Conservation (phyloP, 768 basidiomycete genomes). For the Serendipita sp. region DNA sequence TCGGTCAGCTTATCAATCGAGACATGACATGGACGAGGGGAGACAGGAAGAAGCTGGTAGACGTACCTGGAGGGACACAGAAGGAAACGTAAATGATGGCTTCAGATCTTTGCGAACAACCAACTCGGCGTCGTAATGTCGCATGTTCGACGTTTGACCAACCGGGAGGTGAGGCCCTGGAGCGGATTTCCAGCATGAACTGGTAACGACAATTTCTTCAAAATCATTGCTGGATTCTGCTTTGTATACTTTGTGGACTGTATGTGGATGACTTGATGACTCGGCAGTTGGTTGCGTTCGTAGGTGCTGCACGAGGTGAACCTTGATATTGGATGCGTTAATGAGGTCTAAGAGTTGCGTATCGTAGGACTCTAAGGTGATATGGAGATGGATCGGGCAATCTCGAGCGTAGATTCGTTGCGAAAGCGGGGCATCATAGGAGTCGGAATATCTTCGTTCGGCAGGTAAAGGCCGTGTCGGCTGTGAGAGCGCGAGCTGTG, state of each 20-base stretch:
- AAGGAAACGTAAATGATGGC: conserved; percentile 8
- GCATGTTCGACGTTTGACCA: neutral
- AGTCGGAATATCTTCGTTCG: neutral
- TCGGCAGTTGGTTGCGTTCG: neutral
- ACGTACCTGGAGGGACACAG: conserved; percentile 8
- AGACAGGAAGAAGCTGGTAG: neutral
- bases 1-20: neutral
- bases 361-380: conserved; percentile 4
- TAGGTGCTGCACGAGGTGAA: neutral
- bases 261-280: neutral
- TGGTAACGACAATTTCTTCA: neutral
- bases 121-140: neutral
- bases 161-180: neutral
- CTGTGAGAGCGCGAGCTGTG: neutral
- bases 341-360: conserved; percentile 7
- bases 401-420: conserved; percentile 8
- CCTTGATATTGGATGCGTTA: neutral
- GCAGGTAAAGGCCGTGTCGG: neutral
- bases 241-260: neutral
- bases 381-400: conserved; percentile 1
- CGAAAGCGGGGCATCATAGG: neutral
- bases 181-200: neutral
- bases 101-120: conserved; percentile 7
- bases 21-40: too few species aligned
- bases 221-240: neutral